phyloP scores from a whole-genome alignment of 2,329 filamentous ascomycete genomes.

The Botryotinia calthae region DNA sequence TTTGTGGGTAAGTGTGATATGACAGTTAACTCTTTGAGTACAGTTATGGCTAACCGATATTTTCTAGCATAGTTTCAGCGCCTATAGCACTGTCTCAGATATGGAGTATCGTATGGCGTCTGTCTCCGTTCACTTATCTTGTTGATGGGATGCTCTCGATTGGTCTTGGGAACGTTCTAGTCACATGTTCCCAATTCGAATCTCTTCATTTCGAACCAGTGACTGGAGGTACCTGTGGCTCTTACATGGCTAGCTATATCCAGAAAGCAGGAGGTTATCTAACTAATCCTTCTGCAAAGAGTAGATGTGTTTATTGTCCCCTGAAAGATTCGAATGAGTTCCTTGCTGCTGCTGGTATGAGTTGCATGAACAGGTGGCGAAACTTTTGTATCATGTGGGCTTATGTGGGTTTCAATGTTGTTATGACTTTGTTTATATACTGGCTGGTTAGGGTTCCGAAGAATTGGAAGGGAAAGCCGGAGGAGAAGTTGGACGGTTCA shows the following conservation, averaged over 20 bases:
- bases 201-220: constrained; percentile 44
- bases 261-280: constrained; percentile 43
- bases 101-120: constrained; percentile 82
- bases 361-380: constrained; percentile 64
- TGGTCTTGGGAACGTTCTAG: constrained; percentile 64
- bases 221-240: constrained; percentile 54
- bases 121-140: constrained; percentile 81
- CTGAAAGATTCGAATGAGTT: constrained; percentile 59
- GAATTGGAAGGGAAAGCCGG: constrained; percentile 24
- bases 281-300: constrained; percentile 57
- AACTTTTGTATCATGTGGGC: constrained; percentile 53
- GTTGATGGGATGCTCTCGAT: constrained; percentile 69
- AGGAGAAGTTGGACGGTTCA: not conserved
- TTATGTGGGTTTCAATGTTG: constrained; percentile 52
- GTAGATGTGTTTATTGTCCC: constrained; percentile 58
- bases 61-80: constrained; percentile 60
- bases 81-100: constrained; percentile 65
- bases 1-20: constrained; percentile 48
- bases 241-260: constrained; percentile 57
- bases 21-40: not conserved
- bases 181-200: constrained; percentile 59
- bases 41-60: not conserved
- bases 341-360: constrained; percentile 56
- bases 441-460: constrained; percentile 50
- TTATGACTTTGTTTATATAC: constrained; percentile 52